phyloP scores from a whole-genome alignment of 306 rosid species.

The Dalbergia oliveri region DNA sequence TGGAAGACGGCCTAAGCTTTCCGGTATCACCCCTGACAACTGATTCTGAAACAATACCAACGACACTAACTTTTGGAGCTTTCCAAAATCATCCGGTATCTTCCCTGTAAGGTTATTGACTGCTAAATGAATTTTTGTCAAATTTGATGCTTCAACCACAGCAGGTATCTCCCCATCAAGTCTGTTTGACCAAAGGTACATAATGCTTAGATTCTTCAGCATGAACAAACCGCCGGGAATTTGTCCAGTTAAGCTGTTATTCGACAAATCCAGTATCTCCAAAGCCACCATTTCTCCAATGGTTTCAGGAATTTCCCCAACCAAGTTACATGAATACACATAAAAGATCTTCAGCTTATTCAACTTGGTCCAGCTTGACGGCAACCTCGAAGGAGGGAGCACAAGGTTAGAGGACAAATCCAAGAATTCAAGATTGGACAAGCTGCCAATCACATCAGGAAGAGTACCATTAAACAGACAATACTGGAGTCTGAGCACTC shows the following conservation, averaged over 20 bases:
- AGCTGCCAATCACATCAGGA: slow-evolving; percentile 64
- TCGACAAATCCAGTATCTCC: slow-evolving; percentile 57
- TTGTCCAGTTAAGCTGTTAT: slow-evolving; percentile 54
- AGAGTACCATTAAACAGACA: slow-evolving; percentile 57
- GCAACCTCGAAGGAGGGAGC: slow-evolving; percentile 50
- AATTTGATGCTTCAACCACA: slow-evolving; percentile 55
- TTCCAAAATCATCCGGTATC: slow-evolving; percentile 69
- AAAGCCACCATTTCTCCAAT: slow-evolving; percentile 66
- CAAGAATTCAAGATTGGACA: slow-evolving; percentile 64
- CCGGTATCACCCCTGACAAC: slow-evolving; percentile 67
- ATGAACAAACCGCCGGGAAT: slow-evolving; percentile 63
- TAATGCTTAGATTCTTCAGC: slow-evolving; percentile 53
- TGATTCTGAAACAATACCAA: slow-evolving; percentile 56
- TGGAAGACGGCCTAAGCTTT: slow-evolving; percentile 65
- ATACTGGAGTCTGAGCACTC: slow-evolving; percentile 39
- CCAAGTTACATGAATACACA: slow-evolving; percentile 51
- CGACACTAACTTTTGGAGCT: slow-evolving; percentile 48
- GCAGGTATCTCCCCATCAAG: slow-evolving; percentile 69
- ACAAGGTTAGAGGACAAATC: slow-evolving; percentile 26
- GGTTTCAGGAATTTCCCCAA: slow-evolving; percentile 64
- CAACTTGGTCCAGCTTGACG: slow-evolving; percentile 55
- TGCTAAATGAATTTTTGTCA: slow-evolving; percentile 59
- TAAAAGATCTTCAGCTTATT: slow-evolving; percentile 58
- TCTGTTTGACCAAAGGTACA: slow-evolving; percentile 54
- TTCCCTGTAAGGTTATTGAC: slow-evolving; percentile 54